These are phyloP conservation scores for Colletotrichum tamarilloi DNA, from an alignment of 2,329 filamentous ascomycete species.

Conservation along the genomic window DNA sequence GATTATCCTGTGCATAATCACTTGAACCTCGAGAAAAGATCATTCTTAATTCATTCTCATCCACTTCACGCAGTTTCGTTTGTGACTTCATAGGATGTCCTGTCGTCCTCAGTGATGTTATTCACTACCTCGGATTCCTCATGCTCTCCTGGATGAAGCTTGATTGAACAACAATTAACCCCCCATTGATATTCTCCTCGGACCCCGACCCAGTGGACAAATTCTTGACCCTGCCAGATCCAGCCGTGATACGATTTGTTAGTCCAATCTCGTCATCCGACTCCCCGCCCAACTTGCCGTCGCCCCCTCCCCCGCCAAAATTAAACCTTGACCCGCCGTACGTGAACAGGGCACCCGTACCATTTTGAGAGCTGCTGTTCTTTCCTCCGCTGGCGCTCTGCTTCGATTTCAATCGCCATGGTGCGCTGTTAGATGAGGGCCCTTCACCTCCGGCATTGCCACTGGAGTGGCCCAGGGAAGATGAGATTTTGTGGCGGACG, in stretches of 20 bases:
- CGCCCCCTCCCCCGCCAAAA: conserved; percentile 3
- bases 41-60: background rate
- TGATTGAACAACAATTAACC: background rate
- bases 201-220: background rate
- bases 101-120: no score
- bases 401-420: conserved; percentile 5
- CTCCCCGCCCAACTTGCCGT: background rate
- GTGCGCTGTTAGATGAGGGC: background rate
- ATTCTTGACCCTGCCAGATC: background rate
- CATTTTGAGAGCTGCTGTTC: conserved; percentile 1
- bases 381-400: background rate
- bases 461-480: background rate
- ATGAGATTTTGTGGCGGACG: conserved; percentile 9
- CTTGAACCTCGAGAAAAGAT: background rate
- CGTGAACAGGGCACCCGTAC: conserved; percentile 15
- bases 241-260: background rate
- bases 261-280: conserved; percentile 27
- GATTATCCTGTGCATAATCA: background rate
- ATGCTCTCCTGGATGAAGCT: background rate
- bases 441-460: background rate
- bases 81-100: background rate
- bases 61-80: background rate
- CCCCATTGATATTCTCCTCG: conserved; percentile 37
- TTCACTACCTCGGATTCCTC: background rate
- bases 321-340: conserved; percentile 21